Base-by-base conservation (phyloP, 805 yeast species). In the Ascoidea tarda region DNA sequence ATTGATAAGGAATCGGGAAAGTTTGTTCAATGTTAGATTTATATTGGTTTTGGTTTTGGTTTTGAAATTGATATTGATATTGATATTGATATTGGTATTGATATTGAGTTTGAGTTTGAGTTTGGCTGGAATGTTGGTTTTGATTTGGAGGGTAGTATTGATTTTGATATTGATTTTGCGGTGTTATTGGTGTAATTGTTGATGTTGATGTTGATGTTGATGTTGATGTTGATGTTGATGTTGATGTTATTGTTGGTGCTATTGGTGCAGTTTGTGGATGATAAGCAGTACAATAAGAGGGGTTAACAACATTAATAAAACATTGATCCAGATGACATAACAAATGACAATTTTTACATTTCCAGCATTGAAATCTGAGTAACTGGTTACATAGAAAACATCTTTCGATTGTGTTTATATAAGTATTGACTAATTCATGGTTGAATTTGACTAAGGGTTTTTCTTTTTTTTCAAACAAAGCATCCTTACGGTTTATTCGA, bases 211-310 rank as follows among this genome's bases (percentile, higher is more conserved):
- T 32, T 48, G 50, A 44, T 32, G 45, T 33, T 32, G 44, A n/a
- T 16, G 50, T 48, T 32, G 50, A 21, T 33, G 50, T 32, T 48
- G 50, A 44, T 32, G 45, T 33, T 32, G 44, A n/a, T 16, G 50
- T 48, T 32, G 50, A 21, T 33, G 50, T 16, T 48, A 46, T 33
- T 38, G 32, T 33, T 38, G 32, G 21, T 21, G 50, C 28, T 38
- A 46, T 21, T 42, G 50, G 28, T 33, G 46, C 33, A 31, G 31
- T n/a, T 33, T 48, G 6, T 10, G 21, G 8, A n/a, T 48, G 14
- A 6, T 16, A 32, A 33, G n/a, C 10, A 32, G 49, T 33, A 21
- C 48, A 5, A 45, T 5, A 6, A 45, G 38, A 5, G n/a, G 48
- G 5, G 10, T 16, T 5, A 32, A n/a, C n/a, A 5, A 14, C 14